Conservation (phyloP, 1,139 yeast species). For the Saccharomycopsis hybrid region DNA sequence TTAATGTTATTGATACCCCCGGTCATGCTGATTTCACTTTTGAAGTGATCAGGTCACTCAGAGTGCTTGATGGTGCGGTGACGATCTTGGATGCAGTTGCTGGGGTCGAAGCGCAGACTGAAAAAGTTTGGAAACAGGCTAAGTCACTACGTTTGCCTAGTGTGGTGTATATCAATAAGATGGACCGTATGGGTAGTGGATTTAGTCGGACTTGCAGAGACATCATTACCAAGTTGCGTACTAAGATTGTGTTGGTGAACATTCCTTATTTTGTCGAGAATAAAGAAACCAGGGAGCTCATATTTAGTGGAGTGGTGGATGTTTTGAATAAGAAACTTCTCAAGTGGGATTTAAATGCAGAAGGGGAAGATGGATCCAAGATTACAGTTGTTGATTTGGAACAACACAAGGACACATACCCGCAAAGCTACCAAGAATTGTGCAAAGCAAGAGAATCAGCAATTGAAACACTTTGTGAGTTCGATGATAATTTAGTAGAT, state of each 20-base stretch:
- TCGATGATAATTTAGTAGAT: constrained; percentile 72
- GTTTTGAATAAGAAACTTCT: constrained; percentile 61
- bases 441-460: constrained; percentile 61
- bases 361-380: constrained; percentile 43
- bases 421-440: constrained; percentile 43
- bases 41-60: constrained; percentile 82
- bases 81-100: constrained; percentile 93
- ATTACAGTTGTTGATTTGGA: constrained; percentile 44
- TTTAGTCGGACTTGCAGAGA: constrained; percentile 86
- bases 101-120: constrained; percentile 98
- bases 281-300: constrained; percentile 35
- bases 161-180: constrained; percentile 78
- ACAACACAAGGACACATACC: constrained; percentile 27
- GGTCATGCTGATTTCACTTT: constrained; percentile 98
- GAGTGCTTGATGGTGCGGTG: constrained; percentile 91
- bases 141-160: constrained; percentile 60
- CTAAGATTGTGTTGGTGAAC: constrained; percentile 67
- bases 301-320: constrained; percentile 79
- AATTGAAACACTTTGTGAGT: constrained; percentile 77
- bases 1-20: constrained; percentile 92
- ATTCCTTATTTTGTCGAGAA: constrained; percentile 60
- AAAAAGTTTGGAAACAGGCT: constrained; percentile 93
- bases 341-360: constrained; percentile 40
- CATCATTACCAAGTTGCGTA: constrained; percentile 68
- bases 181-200: constrained; percentile 97